Conservation (phyloP, 257 asterid genomes). For the Linderniella brevidens region DNA sequence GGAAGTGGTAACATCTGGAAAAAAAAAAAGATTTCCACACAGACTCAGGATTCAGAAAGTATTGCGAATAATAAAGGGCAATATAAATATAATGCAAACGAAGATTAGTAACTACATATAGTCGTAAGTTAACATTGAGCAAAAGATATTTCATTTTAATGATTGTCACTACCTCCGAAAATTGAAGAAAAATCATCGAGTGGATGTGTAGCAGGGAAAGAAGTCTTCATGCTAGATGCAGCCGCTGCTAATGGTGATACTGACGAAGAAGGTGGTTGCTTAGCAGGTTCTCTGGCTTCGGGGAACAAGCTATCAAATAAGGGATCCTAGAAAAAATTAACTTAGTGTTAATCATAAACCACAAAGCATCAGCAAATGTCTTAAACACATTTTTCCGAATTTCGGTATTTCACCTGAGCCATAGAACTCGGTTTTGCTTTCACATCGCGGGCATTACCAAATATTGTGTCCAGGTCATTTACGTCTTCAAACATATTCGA, state of each 20-base stretch:
- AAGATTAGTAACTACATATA: background rate
- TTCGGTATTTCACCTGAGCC: constrained; percentile 32
- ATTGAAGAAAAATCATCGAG: constrained; percentile 32
- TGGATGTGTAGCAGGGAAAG: constrained; percentile 15
- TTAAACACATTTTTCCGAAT: constrained; percentile 6
- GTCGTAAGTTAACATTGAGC: background rate
- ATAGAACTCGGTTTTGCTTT: constrained; percentile 18
- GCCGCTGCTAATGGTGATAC: too few relatives aligned
- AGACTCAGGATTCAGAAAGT: background rate
- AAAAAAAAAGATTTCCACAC: constrained; percentile 6
- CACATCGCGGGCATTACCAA: constrained; percentile 16
- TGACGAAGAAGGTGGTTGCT: constrained; percentile 19
- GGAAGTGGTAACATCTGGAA: constrained; percentile 49
- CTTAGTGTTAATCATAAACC: background rate
- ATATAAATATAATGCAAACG: too few relatives aligned
- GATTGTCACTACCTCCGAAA: constrained; percentile 54
- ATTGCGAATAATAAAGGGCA: background rate
- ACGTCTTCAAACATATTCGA: constrained; percentile 16
- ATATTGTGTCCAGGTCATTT: constrained; percentile 26
- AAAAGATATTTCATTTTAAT: background rate
- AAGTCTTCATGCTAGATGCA: constrained; percentile 19
- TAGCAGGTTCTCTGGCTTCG: constrained; percentile 23
- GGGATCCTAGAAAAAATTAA: constrained; percentile 30
- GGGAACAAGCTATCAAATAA: constrained; percentile 31
- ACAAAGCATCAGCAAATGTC: constrained; percentile 5